Base-by-base conservation (phyloP, 108 stramenopile species). In the Pseudonitzschia delicatissima region DNA sequence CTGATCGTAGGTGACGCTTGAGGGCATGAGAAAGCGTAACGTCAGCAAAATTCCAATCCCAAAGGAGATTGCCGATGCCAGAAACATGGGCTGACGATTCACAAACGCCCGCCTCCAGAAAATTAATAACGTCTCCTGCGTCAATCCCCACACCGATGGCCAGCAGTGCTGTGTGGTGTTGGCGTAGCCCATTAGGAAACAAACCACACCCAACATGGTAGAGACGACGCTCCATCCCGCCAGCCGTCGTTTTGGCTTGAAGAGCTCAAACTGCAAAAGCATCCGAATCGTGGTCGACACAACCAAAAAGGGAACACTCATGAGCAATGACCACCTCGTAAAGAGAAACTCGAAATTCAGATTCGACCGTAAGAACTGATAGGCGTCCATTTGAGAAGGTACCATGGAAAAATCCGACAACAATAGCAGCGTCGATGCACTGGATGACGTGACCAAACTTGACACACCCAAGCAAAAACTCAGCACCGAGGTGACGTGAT, bases 231-330 rank as follows among this genome's bases (percentile, higher is more conserved):
- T 68, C 25, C 40, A 44, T 58, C 55, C 67, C 3, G 67, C 67
- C 1, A 52, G 18, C 31, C 57, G 12, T 36, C 67, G 36, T 25
- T 27, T 68, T 21, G 28, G 53, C 28, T 61, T 61, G 45, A 79
- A 62, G 31, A 79, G 35, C n/a, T 71, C 78, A 57, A 74, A 79
- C 40, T 74, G 69, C 44, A 79, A 20, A 11, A 79, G 12, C 47
- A 67, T 37, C 0, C 78, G 61, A 31, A 52, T 62, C 2, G 45
- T 48, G 5, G 73, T 64, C 5, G 60, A 50, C 6, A 45, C 4
- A 27, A 79, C 29, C 60, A 74, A 79, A 26, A 42, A 69, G 2
- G 70, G 26, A 5, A 69, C 45, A 5, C 60, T 42, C 48, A 71
- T 57, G 28, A 71, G 12, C 40, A 79, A 79, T 27, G 49, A 62